These are phyloP conservation scores for Pseudopediastrum boryanum DNA, from an alignment of 139 green algal species.

Conservation along the genomic window DNA sequence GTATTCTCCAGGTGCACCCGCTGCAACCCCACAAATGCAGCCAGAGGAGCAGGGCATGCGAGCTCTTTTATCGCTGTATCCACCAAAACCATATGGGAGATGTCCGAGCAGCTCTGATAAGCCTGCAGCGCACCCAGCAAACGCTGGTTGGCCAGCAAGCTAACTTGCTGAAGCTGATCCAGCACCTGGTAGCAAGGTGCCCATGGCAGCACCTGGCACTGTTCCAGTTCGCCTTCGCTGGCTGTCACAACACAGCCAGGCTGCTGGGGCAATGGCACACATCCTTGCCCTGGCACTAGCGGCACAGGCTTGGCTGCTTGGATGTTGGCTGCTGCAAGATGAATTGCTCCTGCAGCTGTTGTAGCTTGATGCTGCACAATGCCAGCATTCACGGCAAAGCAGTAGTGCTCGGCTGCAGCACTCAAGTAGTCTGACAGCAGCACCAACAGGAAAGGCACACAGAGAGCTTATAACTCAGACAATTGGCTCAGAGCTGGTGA, in stretches of 20 bases:
- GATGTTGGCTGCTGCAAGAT: slow-evolving; percentile 57
- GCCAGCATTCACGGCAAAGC: slow-evolving; percentile 64
- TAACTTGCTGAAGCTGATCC: slow-evolving; percentile 37
- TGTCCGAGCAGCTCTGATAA: slow-evolving; percentile 46
- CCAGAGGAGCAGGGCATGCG: slow-evolving; percentile 48
- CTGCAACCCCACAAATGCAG: slow-evolving; percentile 60
- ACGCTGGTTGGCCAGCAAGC: slow-evolving; percentile 42
- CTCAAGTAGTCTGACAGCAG: slow-evolving; percentile 31
- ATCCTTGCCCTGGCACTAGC: slow-evolving; percentile 40
- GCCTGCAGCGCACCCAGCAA: slow-evolving; percentile 56
- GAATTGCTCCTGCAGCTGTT: slow-evolving; percentile 38
- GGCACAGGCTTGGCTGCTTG: slow-evolving; percentile 41
- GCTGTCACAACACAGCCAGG: background rate
- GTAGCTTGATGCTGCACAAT: slow-evolving; percentile 66
- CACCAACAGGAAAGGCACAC: background rate
- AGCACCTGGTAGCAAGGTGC: slow-evolving; percentile 41
- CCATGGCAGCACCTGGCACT: slow-evolving; percentile 5
- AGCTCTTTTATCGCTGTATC: slow-evolving; percentile 49
- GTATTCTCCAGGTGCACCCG: slow-evolving; percentile 44
- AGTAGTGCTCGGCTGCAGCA: slow-evolving; percentile 47
- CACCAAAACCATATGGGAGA: slow-evolving; percentile 32
- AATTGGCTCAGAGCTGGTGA: too few relatives aligned
- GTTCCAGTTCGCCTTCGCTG: background rate
- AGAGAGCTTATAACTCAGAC: background rate
- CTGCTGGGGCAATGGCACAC: background rate